Evolutionary conservation across 2,329 filamentous ascomycete genomes (phyloP).

Genomic region (Hymenoscyphus fraxineus): DNA sequence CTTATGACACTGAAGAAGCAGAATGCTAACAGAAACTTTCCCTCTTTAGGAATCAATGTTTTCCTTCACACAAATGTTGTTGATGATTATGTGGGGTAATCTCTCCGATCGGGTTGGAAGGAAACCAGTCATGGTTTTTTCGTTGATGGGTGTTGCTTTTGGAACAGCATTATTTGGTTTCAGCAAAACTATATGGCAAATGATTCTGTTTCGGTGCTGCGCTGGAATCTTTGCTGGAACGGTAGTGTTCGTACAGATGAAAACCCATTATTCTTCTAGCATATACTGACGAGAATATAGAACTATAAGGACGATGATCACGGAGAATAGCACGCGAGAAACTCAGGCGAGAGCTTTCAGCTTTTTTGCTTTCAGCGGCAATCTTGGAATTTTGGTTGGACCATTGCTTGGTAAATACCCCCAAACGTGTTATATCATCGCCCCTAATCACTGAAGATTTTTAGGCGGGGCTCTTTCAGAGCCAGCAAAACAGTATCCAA

Average conservation of each 20-base stretch:
- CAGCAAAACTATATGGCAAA: slow-evolving; percentile 63
- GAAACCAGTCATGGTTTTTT: slow-evolving; percentile 67
- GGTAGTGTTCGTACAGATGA: slow-evolving; percentile 47
- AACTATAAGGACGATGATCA: slow-evolving; percentile 70
- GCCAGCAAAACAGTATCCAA: slow-evolving; percentile 60
- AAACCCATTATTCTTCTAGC: neutral
- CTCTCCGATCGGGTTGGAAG: slow-evolving; percentile 66
- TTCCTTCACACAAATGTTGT: slow-evolving; percentile 69
- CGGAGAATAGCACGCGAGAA: slow-evolving; percentile 64
- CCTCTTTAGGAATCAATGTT: slow-evolving; percentile 57
- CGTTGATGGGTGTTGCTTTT: slow-evolving; percentile 59
- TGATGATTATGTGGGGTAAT: slow-evolving; percentile 72
- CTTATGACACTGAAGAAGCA: neutral
- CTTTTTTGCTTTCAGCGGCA: slow-evolving; percentile 72
- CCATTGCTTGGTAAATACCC: slow-evolving; percentile 40
- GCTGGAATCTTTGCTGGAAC: slow-evolving; percentile 73
- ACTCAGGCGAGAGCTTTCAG: slow-evolving; percentile 73
- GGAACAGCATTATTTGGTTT: slow-evolving; percentile 65
- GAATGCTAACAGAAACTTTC: neutral
- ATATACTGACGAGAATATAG: slow-evolving; percentile 13
- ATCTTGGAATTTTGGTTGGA: slow-evolving; percentile 70
- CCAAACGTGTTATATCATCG: slow-evolving; percentile 40
- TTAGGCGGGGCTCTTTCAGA: slow-evolving; percentile 65
- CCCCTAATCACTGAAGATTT: slow-evolving; percentile 4
- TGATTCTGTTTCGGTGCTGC: slow-evolving; percentile 67